A percentile compares a stretch with the other conserved stretches of the same genome.
Conservation (phyloP, 2,329 filamentous ascomycete species). For the Zymoseptoria tritici region DNA sequence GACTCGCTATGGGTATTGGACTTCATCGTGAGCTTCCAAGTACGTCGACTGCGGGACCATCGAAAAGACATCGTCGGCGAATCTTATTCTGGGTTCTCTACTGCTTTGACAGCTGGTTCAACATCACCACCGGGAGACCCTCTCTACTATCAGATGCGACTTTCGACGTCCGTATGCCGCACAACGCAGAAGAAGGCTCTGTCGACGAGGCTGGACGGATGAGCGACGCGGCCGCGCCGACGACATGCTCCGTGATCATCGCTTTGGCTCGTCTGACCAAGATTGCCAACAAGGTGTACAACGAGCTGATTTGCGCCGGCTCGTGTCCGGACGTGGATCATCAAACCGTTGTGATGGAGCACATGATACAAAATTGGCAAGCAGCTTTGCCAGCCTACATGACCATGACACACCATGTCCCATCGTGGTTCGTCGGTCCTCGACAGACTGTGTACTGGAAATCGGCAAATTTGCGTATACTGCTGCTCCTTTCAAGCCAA, state of each 20-base stretch:
- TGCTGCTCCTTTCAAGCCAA: conserved; percentile 14
- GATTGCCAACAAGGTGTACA: conserved; percentile 17
- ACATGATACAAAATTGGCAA: conserved; percentile 16
- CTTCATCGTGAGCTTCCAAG: conserved; percentile 41
- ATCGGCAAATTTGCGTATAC: conserved; percentile 16
- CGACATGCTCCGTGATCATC: conserved; percentile 14
- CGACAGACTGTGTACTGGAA: conserved; percentile 18
- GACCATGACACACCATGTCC: conserved; percentile 6
- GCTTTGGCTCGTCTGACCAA: conserved; percentile 14
- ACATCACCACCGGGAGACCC: conserved; percentile 26
- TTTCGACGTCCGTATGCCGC: conserved; percentile 10
- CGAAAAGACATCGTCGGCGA: conserved; percentile 7
- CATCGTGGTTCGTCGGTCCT: conserved; percentile 16
- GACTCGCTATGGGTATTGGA: conserved; percentile 45
- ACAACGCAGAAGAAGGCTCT: conserved; percentile 8
- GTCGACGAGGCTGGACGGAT: not conserved
- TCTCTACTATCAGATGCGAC: conserved; percentile 14
- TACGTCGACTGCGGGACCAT: not conserved
- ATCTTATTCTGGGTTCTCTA: conserved; percentile 23
- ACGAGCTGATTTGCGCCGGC: conserved; percentile 8
- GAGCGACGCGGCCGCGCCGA: conserved; percentile 11
- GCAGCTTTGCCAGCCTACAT: conserved; percentile 15
- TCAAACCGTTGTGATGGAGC: conserved; percentile 14
- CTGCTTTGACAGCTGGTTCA: conserved; percentile 28
- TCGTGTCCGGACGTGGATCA: conserved; percentile 10